A percentile compares a stretch with the other conserved stretches of the same genome.
These are phyloP conservation scores for Cyclostephanos invisitatus DNA, from an alignment of 108 stramenopile genomes.

Conservation along the genomic window DNA sequence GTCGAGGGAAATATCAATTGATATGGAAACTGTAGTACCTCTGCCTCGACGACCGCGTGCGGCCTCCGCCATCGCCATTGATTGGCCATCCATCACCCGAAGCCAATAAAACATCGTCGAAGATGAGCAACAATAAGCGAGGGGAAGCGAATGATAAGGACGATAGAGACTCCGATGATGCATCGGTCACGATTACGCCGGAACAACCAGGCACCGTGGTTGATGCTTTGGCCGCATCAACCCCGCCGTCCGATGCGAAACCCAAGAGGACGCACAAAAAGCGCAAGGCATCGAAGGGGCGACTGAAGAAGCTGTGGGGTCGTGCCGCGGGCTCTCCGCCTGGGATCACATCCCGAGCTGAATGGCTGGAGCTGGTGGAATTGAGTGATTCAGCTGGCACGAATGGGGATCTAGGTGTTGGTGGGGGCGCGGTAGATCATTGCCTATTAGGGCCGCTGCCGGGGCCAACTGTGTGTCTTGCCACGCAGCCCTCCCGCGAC, in stretches of 20 bases:
- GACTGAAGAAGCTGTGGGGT: slow-evolving; percentile 41
- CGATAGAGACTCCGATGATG: not conserved
- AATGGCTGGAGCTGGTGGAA: slow-evolving; percentile 38
- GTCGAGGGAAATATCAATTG: no score
- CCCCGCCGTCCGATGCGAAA: not conserved
- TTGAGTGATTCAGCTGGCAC: slow-evolving; percentile 10
- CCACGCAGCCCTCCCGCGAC: slow-evolving; percentile 6
- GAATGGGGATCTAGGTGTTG: slow-evolving; percentile 1
- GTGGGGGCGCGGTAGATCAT: not conserved
- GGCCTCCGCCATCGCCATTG: no score
- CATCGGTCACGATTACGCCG: not conserved
- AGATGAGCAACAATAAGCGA: not conserved
- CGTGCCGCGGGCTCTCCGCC: slow-evolving; percentile 27
- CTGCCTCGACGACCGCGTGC: no score
- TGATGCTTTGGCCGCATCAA: not conserved
- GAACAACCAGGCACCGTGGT: not conserved
- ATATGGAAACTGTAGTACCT: no score
- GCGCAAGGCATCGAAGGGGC: slow-evolving; percentile 39
- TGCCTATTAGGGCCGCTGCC: slow-evolving; percentile 26
- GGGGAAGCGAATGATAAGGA: not conserved
- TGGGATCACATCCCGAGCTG: slow-evolving; percentile 38
- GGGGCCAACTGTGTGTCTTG: slow-evolving; percentile 27
- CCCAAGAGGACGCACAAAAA: slow-evolving; percentile 43
- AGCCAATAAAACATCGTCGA: no score
- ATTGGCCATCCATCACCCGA: no score